Percentiles rank a stretch among this genome's conserved stretches.
phyloP scores from a whole-genome alignment of 306 rosid species.

The Prunus armeniaca region DNA sequence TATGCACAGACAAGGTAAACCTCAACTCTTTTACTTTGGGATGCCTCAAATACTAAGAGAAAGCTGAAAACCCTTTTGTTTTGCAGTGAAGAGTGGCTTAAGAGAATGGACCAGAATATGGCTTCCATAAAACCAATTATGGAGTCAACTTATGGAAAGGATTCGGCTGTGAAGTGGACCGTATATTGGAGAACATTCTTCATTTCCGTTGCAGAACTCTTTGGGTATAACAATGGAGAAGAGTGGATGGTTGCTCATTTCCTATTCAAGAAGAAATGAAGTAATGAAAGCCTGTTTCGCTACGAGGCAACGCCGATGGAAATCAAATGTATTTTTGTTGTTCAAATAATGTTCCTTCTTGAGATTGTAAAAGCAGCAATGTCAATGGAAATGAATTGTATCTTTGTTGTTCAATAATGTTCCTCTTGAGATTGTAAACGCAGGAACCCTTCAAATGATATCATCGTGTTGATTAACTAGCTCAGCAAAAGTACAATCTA shows the following conservation, averaged over 20 bases:
- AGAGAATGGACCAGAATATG: conserved; percentile 68
- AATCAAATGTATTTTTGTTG: not conserved
- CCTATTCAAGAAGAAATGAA: conserved; percentile 69
- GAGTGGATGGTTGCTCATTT: conserved; percentile 91
- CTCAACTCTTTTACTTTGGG: not conserved
- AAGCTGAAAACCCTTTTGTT: conserved; percentile 4
- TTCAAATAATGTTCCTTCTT: not conserved
- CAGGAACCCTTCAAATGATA: not conserved
- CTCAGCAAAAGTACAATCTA: not conserved
- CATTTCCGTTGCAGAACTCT: conserved; percentile 84
- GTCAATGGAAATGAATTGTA: not conserved
- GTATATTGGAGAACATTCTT: conserved; percentile 95
- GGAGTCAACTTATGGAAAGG: conserved; percentile 83
- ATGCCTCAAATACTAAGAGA: not conserved
- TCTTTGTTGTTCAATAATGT: not conserved
- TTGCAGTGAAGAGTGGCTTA: conserved; percentile 97
- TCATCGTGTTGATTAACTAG: not conserved
- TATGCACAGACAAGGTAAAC: conserved; percentile 81
- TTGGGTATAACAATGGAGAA: conserved; percentile 79
- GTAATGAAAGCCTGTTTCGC: not conserved
- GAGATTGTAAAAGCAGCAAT: not conserved
- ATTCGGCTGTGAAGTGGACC: conserved; percentile 83
- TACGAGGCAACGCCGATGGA: not conserved
- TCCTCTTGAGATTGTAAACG: not conserved
- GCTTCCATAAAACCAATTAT: conserved; percentile 63